Conservation (phyloP, 352 stramenopile genomes). For the Blastocystis sp. region DNA sequence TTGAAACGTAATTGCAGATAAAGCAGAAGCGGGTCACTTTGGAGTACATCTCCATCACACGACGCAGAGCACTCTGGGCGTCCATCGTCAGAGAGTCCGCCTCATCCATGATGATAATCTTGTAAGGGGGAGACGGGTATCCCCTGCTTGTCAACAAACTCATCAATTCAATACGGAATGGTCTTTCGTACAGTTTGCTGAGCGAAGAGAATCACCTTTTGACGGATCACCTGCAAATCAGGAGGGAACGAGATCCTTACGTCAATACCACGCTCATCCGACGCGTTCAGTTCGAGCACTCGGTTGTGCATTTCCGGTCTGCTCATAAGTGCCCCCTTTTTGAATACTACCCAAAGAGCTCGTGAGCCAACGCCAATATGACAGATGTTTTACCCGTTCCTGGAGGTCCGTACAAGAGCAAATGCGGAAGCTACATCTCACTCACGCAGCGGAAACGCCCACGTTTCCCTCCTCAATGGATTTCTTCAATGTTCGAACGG, state of each 20-base stretch:
- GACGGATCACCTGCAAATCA: conserved; percentile 45
- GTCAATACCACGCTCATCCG: conserved; percentile 91
- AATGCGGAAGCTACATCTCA: conserved; percentile 60
- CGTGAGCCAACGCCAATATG: conserved; percentile 48
- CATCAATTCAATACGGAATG: conserved; percentile 14
- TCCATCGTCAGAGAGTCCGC: conserved; percentile 94
- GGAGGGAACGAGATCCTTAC: conserved; percentile 81
- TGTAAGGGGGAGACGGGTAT: conserved; percentile 76
- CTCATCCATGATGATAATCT: conserved; percentile 95
- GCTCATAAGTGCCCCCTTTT: background rate
- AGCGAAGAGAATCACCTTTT: conserved; percentile 67
- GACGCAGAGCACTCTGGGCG: conserved; percentile 77
- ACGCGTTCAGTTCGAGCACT: conserved; percentile 86
- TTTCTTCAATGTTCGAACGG: conserved; percentile 35
- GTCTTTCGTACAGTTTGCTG: conserved; percentile 40
- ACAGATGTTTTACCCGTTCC: conserved; percentile 68
- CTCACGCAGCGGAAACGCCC: background rate
- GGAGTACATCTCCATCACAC: conserved; percentile 95
- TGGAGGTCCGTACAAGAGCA: conserved; percentile 67
- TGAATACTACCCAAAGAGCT: conserved; percentile 59
- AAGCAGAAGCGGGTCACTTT: conserved; percentile 94
- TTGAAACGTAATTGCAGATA: conserved; percentile 98
- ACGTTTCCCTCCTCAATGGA: conserved; percentile 63
- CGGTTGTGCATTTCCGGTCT: conserved; percentile 57
- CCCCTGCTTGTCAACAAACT: background rate